Evolutionary conservation across 108 stramenopile genomes (phyloP).

Genomic region (Cyclotella cryptica): DNA sequence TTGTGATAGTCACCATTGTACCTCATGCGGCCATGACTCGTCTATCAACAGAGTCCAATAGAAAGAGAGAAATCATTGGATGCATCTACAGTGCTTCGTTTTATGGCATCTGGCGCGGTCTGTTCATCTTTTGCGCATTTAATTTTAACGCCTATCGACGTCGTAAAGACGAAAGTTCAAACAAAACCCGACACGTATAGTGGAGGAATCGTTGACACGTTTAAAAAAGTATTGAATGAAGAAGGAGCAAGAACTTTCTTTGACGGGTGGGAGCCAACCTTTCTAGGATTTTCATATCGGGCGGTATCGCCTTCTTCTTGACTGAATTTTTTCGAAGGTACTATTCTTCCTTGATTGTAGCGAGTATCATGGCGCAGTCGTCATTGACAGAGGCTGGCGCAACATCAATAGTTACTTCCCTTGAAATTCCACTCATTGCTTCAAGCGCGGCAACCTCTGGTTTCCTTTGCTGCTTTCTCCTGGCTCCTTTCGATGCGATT

Average conservation of each 20-base stretch:
- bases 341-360: conserved; percentile 31
- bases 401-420: conserved; percentile 11
- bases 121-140: conserved; percentile 81
- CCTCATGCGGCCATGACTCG: too few species aligned
- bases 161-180: conserved; percentile 87
- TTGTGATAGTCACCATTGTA: too few species aligned
- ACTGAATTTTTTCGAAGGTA: conserved; percentile 78
- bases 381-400: conserved; percentile 34
- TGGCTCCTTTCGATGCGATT: conserved; percentile 76
- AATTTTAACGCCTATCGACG: conserved; percentile 75
- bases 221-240: conserved; percentile 65
- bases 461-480: conserved; percentile 62
- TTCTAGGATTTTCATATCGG: conserved; percentile 83
- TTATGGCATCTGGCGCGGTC: conserved; percentile 75
- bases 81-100: conserved; percentile 64
- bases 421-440: conserved; percentile 52
- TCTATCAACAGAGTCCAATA: conserved; percentile 66
- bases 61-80: conserved; percentile 78
- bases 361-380: conserved; percentile 24
- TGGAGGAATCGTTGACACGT: conserved; percentile 57
- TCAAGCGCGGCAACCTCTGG: conserved; percentile 48
- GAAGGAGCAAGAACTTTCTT: conserved; percentile 71
- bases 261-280: conserved; percentile 86
- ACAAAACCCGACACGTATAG: conserved; percentile 80
- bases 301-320: conserved; percentile 69